Percentiles rank a stretch among this genome's conserved stretches.
Evolutionary conservation across 495 filamentous ascomycete species (phyloP).

Genomic region (Podospora pseudopauciseta): DNA sequence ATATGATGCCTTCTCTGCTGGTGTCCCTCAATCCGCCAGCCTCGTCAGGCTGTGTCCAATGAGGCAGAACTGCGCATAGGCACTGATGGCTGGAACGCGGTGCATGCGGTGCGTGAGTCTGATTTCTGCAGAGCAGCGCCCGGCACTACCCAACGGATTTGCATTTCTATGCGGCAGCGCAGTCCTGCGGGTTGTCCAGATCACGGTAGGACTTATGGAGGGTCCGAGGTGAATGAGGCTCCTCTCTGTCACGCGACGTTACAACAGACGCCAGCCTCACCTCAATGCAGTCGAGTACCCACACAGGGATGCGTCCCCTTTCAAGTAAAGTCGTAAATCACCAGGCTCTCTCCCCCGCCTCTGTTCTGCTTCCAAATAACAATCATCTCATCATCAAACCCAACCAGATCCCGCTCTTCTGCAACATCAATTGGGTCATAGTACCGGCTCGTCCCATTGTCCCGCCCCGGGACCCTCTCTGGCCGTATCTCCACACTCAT

Average conservation of each 20-base stretch:
- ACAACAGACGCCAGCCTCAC: neutral
- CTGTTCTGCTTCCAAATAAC: constrained; percentile 73
- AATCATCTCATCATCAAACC: constrained; percentile 92
- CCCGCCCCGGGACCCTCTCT: constrained; percentile 31
- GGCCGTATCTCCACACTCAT: constrained; percentile 44
- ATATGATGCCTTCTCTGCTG: neutral
- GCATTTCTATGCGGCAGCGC: neutral
- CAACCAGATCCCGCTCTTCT: constrained; percentile 61
- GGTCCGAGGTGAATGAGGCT: no score
- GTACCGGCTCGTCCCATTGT: constrained; percentile 12
- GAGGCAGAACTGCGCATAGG: neutral
- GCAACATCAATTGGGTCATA: constrained; percentile 12
- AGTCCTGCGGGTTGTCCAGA: neutral
- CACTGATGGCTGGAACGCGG: neutral
- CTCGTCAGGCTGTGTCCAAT: neutral
- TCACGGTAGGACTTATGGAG: neutral
- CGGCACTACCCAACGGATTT: neutral
- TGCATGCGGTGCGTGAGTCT: neutral
- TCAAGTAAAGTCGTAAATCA: neutral
- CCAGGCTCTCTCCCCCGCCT: constrained; percentile 28
- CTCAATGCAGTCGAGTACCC: no score
- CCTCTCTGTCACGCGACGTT: neutral
- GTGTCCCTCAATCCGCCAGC: neutral
- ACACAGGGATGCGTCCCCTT: neutral
- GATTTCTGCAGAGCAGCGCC: neutral